These are phyloP conservation scores for Mortierella claussenii DNA, from an alignment of 192 early-diverging fungal genomes.

Conservation along the genomic window DNA sequence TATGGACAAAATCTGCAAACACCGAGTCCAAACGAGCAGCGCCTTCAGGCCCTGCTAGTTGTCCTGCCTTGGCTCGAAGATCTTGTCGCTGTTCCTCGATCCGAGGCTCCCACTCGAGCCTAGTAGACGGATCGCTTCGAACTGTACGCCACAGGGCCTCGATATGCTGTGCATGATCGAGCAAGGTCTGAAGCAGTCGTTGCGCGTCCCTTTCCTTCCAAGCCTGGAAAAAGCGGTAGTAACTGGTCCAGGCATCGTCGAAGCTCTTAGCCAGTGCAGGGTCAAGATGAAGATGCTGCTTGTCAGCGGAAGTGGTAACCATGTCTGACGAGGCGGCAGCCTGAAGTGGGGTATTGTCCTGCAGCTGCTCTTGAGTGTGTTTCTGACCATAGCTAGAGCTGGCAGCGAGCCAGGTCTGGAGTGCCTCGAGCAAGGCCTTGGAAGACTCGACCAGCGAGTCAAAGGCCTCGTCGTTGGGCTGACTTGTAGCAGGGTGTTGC, in stretches of 20 bases:
- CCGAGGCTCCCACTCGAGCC: conserved; percentile 64
- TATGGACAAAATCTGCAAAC: conserved; percentile 16
- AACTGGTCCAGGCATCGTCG: conserved; percentile 65
- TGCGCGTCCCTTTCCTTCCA: conserved; percentile 78
- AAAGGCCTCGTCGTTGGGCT: conserved; percentile 12
- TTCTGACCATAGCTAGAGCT: background rate
- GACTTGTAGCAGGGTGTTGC: no score
- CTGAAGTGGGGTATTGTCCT: background rate
- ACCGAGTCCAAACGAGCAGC: conserved; percentile 12
- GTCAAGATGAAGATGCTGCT: background rate
- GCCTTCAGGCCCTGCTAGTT: conserved; percentile 35
- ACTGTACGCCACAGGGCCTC: conserved; percentile 72
- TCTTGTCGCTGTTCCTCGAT: conserved; percentile 71
- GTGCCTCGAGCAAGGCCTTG: conserved; percentile 24
- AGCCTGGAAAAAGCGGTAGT: conserved; percentile 70
- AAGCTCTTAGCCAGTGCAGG: conserved; percentile 41
- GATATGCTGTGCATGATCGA: conserved; percentile 75
- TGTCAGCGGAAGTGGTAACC: no score
- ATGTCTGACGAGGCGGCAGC: background rate
- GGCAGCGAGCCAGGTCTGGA: conserved; percentile 28
- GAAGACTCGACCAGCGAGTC: conserved; percentile 29
- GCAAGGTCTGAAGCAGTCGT: conserved; percentile 69
- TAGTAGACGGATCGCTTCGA: conserved; percentile 58
- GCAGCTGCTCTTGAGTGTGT: background rate
- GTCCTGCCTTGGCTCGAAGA: conserved; percentile 35